Conservation (phyloP, 371 early-diverging fungal genomes). For the Mortierella sp. region DNA sequence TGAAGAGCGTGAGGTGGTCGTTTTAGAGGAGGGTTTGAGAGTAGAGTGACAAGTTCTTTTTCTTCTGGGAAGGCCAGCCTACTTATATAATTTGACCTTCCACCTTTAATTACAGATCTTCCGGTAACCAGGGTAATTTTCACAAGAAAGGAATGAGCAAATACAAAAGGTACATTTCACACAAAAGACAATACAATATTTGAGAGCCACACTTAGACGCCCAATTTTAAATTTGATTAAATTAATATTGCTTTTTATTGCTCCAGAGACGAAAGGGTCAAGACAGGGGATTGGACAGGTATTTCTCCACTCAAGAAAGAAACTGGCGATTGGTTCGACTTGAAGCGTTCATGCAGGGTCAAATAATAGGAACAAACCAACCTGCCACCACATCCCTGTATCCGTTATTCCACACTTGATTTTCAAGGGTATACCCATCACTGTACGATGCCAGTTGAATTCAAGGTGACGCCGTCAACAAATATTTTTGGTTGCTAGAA, state of each 20-base stretch:
- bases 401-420: no score
- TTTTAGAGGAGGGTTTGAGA: not conserved
- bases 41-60: slow-evolving; percentile 7
- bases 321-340: not conserved
- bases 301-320: not conserved
- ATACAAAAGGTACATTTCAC: no score
- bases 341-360: no score
- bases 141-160: no score
- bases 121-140: not conserved
- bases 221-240: not conserved
- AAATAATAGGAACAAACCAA: no score
- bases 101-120: not conserved
- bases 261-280: no score
- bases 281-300: no score
- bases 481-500: no score
- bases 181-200: not conserved
- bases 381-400: no score
- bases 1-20: slow-evolving; percentile 12
- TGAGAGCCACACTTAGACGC: not conserved
- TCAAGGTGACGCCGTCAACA: no score
- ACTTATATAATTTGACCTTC: slow-evolving; percentile 1
- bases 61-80: not conserved
- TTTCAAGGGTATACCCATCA: no score
- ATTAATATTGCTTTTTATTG: not conserved
- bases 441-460: no score